phyloP scores from a whole-genome alignment of 345 rosid species.

The Excoecaria agallocha region DNA sequence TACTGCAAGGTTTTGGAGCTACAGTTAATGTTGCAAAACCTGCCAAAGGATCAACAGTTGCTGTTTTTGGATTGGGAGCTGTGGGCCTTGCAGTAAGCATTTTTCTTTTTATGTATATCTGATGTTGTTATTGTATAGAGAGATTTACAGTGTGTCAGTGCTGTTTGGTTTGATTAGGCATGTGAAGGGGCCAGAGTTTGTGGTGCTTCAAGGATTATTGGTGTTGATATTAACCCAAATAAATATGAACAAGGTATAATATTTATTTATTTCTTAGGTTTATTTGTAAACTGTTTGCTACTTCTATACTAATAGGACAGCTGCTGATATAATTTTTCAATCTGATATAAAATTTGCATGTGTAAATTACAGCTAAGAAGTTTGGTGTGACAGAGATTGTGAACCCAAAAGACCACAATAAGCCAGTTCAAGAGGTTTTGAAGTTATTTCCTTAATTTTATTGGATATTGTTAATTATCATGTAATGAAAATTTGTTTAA shows the following conservation, averaged over 20 bases:
- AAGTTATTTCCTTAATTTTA: too few species aligned
- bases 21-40: constrained; percentile 42
- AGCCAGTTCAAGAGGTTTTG: constrained; percentile 23
- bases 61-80: constrained; percentile 43
- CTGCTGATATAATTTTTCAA: too few species aligned
- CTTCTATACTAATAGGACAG: too few species aligned
- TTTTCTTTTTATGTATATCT: neutral
- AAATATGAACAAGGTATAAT: constrained; percentile 22
- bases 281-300: too few species aligned
- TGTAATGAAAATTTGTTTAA: neutral
- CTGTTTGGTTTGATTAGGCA: constrained; percentile 18
- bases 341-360: neutral
- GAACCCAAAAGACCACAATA: constrained; percentile 37
- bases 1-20: constrained; percentile 36
- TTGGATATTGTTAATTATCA: neutral
- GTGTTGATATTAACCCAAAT: constrained; percentile 36
- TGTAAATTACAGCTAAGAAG: constrained; percentile 15
- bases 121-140: too few species aligned
- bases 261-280: neutral
- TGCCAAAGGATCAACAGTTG: constrained; percentile 30
- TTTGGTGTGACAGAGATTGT: constrained; percentile 24
- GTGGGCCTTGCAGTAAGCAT: constrained; percentile 42
- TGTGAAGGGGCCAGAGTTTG: constrained; percentile 34
- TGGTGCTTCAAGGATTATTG: constrained; percentile 44
- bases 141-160: too few species aligned